These are phyloP conservation scores for Circinella umbellata DNA, from an alignment of 371 early-diverging fungal species.

Conservation along the genomic window DNA sequence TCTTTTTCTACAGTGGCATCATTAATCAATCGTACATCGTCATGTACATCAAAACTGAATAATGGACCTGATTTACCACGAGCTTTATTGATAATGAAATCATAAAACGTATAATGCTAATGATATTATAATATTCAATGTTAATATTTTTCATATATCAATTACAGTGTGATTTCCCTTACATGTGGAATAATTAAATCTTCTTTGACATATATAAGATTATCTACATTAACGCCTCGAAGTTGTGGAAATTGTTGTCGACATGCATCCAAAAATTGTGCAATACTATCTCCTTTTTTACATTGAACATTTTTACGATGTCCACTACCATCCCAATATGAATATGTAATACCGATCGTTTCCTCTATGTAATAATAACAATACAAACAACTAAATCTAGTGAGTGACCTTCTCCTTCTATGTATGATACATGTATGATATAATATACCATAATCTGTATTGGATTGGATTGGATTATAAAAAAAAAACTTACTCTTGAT, in stretches of 20 bases:
- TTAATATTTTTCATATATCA: no score
- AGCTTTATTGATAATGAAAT: conserved; percentile 94
- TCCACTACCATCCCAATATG: conserved; percentile 96
- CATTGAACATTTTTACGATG: conserved; percentile 88
- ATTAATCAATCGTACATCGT: conserved; percentile 87
- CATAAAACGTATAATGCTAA: conserved; percentile 94
- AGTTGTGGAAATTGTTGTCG: conserved; percentile 83
- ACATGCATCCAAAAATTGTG: conserved; percentile 85
- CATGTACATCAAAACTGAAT: conserved; percentile 93
- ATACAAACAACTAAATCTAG: conserved; percentile 15
- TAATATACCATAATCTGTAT: no score
- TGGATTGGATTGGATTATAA: no score
- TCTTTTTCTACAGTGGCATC: conserved; percentile 92
- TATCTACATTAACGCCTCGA: conserved; percentile 83
- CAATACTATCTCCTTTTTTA: conserved; percentile 90
- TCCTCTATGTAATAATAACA: conserved; percentile 58
- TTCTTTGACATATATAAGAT: conserved; percentile 92
- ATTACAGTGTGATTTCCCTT: conserved; percentile 15
- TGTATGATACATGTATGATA: no score
- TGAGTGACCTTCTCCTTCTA: conserved; percentile 3
- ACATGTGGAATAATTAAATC: conserved; percentile 96
- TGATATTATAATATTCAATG: no score
- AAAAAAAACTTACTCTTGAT: conserved; percentile 60
- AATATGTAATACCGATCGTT: conserved; percentile 83
- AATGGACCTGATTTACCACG: conserved; percentile 96